A percentile compares a stretch with the other conserved stretches of the same genome.
phyloP scores from a whole-genome alignment of 1,284 basidiomycete species.

The Apiotrichum akiyoshidainum region DNA sequence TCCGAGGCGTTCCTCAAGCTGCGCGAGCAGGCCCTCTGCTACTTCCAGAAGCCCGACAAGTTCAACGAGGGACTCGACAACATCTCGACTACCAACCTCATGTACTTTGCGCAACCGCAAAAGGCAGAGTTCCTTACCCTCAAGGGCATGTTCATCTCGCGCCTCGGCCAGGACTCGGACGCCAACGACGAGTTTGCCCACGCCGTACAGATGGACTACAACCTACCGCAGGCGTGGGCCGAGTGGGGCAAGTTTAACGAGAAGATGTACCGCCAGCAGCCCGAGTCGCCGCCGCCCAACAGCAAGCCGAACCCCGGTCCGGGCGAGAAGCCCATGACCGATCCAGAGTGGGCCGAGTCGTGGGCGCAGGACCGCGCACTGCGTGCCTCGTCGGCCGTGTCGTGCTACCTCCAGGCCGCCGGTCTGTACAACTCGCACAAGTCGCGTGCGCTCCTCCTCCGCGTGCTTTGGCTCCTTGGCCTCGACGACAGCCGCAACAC shows the following conservation, averaged over 20 bases:
- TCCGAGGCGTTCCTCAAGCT: conserved; percentile 99
- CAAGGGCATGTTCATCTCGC: conserved; percentile 98
- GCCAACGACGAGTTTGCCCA: conserved; percentile 90
- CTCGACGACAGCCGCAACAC: conserved; percentile 72
- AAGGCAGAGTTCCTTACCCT: conserved; percentile 99
- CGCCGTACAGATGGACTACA: conserved; percentile 94
- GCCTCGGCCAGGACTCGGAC: conserved; percentile 81
- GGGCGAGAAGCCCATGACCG: conserved; percentile 66
- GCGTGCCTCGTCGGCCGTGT: conserved; percentile 85
- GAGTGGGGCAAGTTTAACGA: conserved; percentile 98
- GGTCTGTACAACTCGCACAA: conserved; percentile 94
- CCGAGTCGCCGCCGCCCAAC: conserved; percentile 35
- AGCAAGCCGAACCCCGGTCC: conserved; percentile 44
- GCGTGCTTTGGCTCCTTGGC: conserved; percentile 94
- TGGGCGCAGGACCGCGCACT: conserved; percentile 55
- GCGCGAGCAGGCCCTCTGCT: conserved; percentile 97
- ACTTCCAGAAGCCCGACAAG: conserved; percentile 94
- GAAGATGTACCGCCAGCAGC: conserved; percentile 66
- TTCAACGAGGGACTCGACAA: conserved; percentile 92
- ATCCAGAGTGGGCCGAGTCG: conserved; percentile 51
- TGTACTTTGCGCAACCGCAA: conserved; percentile 93
- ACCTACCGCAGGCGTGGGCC: conserved; percentile 94
- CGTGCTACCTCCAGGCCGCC: conserved; percentile 96
- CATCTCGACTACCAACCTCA: conserved; percentile 98
- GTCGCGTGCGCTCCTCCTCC: conserved; percentile 82